Evolutionary conservation across 495 filamentous ascomycete species (phyloP).

Genomic region (Thozetella sp.): DNA sequence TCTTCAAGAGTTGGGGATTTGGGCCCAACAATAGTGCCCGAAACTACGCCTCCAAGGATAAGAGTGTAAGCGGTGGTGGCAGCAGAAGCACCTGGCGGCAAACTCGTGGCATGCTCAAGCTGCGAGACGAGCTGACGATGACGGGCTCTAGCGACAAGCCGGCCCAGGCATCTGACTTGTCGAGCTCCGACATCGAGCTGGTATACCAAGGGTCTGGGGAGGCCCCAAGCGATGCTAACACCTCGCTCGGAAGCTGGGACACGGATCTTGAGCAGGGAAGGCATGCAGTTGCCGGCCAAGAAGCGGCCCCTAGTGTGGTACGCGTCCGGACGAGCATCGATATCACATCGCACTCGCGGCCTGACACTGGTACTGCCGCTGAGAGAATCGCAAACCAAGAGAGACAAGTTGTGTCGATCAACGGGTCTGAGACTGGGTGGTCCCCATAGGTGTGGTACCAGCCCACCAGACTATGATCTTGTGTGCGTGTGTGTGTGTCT

Average conservation of each 20-base stretch:
- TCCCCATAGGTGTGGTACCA: too few relatives aligned
- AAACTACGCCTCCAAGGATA: not conserved
- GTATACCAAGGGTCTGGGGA: too few relatives aligned
- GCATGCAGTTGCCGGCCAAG: not conserved
- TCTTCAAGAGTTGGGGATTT: conserved; percentile 24
- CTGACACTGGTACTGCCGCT: not conserved
- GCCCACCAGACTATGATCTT: too few relatives aligned
- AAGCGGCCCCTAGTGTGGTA: not conserved
- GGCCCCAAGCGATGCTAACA: not conserved
- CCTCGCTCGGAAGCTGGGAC: not conserved
- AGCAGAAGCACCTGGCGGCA: conserved; percentile 1
- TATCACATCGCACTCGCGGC: conserved; percentile 9
- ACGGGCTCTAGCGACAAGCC: not conserved
- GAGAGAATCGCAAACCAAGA: not conserved
- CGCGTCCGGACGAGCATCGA: conserved; percentile 14
- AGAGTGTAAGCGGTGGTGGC: not conserved
- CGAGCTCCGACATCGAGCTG: conserved; percentile 1
- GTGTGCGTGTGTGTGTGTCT: too few relatives aligned
- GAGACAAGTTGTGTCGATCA: not conserved
- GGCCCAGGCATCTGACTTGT: not conserved
- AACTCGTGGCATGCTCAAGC: not conserved
- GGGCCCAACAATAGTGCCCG: not conserved
- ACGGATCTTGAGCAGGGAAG: not conserved
- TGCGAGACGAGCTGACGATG: not conserved
- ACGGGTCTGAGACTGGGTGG: not conserved